A percentile compares a stretch with the other conserved stretches of the same genome.
Evolutionary conservation across 2,329 filamentous ascomycete genomes (phyloP).

Genomic region (Trichoderma sp.): DNA sequence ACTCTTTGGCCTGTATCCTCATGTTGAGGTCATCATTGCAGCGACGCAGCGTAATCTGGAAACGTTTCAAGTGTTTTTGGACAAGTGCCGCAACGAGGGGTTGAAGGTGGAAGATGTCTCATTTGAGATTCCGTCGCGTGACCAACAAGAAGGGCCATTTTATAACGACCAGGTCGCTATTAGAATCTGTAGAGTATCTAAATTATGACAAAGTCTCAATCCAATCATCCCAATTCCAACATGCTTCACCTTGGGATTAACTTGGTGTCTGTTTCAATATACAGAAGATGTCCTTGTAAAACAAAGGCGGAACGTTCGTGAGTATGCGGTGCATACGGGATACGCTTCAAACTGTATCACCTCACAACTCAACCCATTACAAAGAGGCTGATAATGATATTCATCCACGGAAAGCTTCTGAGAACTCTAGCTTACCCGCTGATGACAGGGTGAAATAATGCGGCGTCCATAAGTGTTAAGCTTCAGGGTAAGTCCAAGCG

Average conservation of each 20-base stretch:
- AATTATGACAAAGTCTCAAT: conserved; percentile 7
- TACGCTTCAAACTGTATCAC: neutral
- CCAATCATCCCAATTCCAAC: neutral
- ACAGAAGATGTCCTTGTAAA: neutral
- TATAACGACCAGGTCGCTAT: conserved; percentile 60
- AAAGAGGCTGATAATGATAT: neutral
- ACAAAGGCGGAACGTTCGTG: neutral
- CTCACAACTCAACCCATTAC: neutral
- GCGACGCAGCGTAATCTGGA: conserved; percentile 67
- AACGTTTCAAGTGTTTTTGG: conserved; percentile 64
- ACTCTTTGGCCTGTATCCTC: conserved; percentile 56
- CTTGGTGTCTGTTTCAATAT: neutral
- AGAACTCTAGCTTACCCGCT: neutral
- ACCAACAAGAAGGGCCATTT: conserved; percentile 59
- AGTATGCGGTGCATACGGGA: neutral
- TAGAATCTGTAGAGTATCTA: conserved; percentile 44
- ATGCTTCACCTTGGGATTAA: neutral
- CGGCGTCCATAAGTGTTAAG: neutral
- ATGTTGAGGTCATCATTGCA: conserved; percentile 61
- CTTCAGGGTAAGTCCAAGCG: conserved; percentile 6
- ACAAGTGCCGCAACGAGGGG: conserved; percentile 50
- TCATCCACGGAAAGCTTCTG: neutral
- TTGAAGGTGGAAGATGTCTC: conserved; percentile 43
- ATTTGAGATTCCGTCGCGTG: conserved; percentile 39
- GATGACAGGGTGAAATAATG: neutral